phyloP scores from a whole-genome alignment of 495 filamentous ascomycete genomes.

The Daldinia grandis region DNA sequence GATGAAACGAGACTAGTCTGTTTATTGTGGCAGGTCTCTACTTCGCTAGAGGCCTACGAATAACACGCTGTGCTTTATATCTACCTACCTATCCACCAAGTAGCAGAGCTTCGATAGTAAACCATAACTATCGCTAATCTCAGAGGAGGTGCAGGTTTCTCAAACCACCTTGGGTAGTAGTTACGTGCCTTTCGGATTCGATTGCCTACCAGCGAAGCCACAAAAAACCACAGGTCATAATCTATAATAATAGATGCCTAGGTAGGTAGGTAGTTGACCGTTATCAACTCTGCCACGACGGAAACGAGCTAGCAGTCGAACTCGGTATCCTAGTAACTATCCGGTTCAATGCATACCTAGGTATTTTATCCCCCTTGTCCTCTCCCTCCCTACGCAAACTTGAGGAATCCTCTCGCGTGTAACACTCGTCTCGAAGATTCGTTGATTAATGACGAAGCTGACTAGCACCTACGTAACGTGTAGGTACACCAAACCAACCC shows the following conservation, averaged over 20 bases:
- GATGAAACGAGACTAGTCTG: not conserved
- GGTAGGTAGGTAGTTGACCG: no score
- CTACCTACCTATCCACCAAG: no score
- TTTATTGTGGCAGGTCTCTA: not conserved
- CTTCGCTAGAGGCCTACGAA: not conserved
- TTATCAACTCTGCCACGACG: not conserved
- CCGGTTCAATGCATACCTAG: not conserved
- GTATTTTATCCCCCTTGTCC: not conserved
- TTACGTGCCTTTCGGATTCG: not conserved
- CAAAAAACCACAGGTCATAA: no score
- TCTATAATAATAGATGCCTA: no score
- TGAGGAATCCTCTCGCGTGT: not conserved
- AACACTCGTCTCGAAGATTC: not conserved
- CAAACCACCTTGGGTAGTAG: no score
- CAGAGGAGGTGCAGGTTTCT: no score
- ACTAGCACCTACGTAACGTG: not conserved
- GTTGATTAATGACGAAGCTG: not conserved
- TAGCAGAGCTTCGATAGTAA: not conserved
- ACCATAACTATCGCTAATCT: not conserved
- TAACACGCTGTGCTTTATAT: not conserved
- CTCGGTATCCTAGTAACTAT: not conserved
- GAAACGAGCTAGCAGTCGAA: not conserved
- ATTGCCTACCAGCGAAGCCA: not conserved
- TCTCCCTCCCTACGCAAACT: not conserved
- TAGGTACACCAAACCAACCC: not conserved